phyloP scores from a whole-genome alignment of 75 land plant genomes.

The Selaginella tamariscina region DNA sequence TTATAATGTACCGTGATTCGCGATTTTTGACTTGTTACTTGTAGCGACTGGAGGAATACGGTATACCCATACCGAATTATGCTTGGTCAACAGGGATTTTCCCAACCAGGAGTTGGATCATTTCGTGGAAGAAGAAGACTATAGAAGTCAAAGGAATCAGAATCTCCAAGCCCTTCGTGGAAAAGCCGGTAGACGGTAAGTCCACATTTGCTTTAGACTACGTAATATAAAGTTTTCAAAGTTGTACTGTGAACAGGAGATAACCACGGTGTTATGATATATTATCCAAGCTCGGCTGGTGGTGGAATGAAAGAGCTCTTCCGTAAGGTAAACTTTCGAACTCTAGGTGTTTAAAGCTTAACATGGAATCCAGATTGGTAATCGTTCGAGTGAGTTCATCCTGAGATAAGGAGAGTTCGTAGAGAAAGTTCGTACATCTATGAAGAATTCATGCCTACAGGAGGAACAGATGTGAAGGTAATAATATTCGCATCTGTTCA shows the following conservation, averaged over 20 bases:
- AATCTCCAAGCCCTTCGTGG: constrained; percentile 96
- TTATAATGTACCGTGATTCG: constrained; percentile 4
- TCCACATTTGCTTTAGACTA: neutral
- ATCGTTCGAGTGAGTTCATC: constrained; percentile 98
- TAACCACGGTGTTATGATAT: constrained; percentile 95
- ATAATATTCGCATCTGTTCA: neutral
- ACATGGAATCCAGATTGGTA: constrained; percentile 74
- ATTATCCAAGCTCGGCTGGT: constrained; percentile 97
- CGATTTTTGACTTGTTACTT: neutral
- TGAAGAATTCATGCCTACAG: constrained; percentile 98
- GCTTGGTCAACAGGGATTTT: constrained; percentile 78
- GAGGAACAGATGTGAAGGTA: constrained; percentile 99
- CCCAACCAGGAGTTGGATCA: constrained; percentile 77
- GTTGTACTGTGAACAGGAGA: constrained; percentile 48
- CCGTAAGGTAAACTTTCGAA: constrained; percentile 94
- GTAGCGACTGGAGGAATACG: constrained; percentile 70
- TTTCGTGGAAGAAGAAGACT: constrained; percentile 97
- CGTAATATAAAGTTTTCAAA: neutral
- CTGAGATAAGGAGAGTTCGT: constrained; percentile 84
- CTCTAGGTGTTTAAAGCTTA: too few species aligned
- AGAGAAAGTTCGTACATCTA: constrained; percentile 94
- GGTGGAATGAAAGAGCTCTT: constrained; percentile 99
- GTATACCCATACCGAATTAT: constrained; percentile 86
- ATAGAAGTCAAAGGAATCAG: constrained; percentile 84
- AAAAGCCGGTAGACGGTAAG: constrained; percentile 94